Conservation (phyloP, 352 stramenopile species). For the Phytopythium vexans region DNA sequence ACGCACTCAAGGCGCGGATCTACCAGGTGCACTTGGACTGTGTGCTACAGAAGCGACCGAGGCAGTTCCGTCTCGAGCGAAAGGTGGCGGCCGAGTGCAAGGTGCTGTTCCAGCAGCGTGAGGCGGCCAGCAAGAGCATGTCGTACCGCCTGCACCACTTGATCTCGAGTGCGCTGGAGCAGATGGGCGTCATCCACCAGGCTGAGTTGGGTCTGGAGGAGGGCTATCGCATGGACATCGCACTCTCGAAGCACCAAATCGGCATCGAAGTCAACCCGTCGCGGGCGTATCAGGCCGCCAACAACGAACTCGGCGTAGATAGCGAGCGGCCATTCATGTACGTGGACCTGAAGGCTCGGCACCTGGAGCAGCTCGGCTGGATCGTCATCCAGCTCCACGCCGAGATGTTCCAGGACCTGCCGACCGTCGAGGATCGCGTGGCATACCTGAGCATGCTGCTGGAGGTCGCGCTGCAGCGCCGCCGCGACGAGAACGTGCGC, state of each 20-base stretch:
- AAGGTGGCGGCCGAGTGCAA: conserved; percentile 34
- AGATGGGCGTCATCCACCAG: conserved; percentile 45
- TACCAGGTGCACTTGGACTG: conserved; percentile 73
- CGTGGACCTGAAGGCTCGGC: conserved; percentile 60
- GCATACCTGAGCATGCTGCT: conserved; percentile 67
- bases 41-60: conserved; percentile 20
- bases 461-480: conserved; percentile 51
- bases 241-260: conserved; percentile 43
- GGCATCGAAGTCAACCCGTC: conserved; percentile 63
- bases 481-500: neutral
- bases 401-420: conserved; percentile 49
- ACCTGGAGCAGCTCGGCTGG: conserved; percentile 62
- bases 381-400: conserved; percentile 63
- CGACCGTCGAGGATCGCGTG: conserved; percentile 40
- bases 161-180: conserved; percentile 48
- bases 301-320: conserved; percentile 26
- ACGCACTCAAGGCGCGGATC: conserved; percentile 41
- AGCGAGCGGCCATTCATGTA: conserved; percentile 46
- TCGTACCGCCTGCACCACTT: conserved; percentile 61
- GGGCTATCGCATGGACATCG: conserved; percentile 62
- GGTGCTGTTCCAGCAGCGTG: conserved; percentile 35
- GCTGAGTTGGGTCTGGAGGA: conserved; percentile 21
- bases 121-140: conserved; percentile 49
- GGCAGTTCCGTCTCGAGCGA: conserved; percentile 29
- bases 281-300: conserved; percentile 44